These are phyloP conservation scores for Venturia aucupariae DNA, from an alignment of 2,329 filamentous ascomycete species.

Conservation along the genomic window DNA sequence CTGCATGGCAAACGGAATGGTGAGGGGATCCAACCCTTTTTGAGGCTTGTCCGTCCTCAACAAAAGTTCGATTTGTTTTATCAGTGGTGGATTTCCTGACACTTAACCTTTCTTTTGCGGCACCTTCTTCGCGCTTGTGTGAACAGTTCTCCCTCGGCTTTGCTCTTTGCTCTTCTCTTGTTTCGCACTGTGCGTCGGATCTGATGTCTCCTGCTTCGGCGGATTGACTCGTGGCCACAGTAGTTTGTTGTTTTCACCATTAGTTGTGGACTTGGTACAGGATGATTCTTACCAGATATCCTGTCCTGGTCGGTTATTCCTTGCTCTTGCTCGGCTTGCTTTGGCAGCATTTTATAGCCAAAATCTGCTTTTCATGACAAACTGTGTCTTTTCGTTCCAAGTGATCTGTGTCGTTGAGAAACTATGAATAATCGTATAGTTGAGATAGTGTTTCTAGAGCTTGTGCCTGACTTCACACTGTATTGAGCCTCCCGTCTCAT, in stretches of 20 bases:
- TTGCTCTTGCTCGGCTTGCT: neutral
- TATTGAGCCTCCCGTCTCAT: neutral
- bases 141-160: constrained; percentile 15
- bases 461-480: no score
- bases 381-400: neutral
- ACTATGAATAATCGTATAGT: no score
- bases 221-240: constrained; percentile 42
- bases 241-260: constrained; percentile 4
- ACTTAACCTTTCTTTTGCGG: neutral
- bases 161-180: constrained; percentile 13
- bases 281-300: neutral
- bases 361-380: neutral
- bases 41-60: constrained; percentile 16
- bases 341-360: neutral
- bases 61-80: constrained; percentile 3
- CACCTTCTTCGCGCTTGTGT: constrained; percentile 12
- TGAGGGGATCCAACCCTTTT: constrained; percentile 29
- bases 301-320: neutral
- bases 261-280: neutral
- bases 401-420: neutral
- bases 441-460: no score
- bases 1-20: constrained; percentile 21
- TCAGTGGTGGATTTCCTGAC: neutral
- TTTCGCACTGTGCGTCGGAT: constrained; percentile 30
- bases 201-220: constrained; percentile 40